phyloP scores from a whole-genome alignment of 169 alveolate species.

The Besnoitia besnoiti region DNA sequence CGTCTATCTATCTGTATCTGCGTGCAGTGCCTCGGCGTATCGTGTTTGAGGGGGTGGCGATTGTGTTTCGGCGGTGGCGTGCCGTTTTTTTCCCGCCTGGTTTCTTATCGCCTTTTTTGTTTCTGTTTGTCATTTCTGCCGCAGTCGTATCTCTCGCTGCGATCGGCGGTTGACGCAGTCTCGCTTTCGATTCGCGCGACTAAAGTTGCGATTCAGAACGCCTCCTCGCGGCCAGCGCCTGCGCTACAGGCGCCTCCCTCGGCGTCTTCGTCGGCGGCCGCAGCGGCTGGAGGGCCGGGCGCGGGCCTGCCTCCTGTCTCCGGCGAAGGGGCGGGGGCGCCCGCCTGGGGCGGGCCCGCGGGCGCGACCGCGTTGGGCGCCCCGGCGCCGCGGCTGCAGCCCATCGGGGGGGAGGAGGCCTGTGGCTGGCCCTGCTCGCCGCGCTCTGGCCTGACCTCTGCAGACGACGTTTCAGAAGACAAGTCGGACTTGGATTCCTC shows the following conservation, averaged over 20 bases:
- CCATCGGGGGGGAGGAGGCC: neutral
- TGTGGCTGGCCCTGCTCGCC: neutral
- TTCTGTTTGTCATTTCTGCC: neutral
- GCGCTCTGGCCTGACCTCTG: neutral
- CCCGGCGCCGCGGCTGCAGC: neutral
- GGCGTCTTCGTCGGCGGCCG: neutral
- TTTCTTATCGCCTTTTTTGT: neutral
- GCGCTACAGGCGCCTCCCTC: neutral
- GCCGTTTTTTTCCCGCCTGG: too few relatives aligned
- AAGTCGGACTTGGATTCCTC: neutral
- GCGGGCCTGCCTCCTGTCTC: neutral
- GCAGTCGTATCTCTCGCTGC: neutral
- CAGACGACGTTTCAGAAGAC: slow-evolving; percentile 1
- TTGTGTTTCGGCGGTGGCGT: too few relatives aligned
- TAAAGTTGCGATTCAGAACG: neutral
- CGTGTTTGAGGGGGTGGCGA: too few relatives aligned
- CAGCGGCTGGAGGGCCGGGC: neutral
- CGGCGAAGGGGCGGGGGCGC: neutral
- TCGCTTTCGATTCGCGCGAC: slow-evolving; percentile 2
- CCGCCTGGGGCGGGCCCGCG: neutral
- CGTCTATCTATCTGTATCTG: neutral
- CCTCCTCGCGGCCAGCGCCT: neutral
- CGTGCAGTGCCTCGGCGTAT: neutral
- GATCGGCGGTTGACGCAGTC: neutral
- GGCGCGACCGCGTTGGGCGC: slow-evolving; percentile 4